These are phyloP conservation scores for Claviceps fusiformis DNA, from an alignment of 2,329 filamentous ascomycete genomes.

Conservation along the genomic window DNA sequence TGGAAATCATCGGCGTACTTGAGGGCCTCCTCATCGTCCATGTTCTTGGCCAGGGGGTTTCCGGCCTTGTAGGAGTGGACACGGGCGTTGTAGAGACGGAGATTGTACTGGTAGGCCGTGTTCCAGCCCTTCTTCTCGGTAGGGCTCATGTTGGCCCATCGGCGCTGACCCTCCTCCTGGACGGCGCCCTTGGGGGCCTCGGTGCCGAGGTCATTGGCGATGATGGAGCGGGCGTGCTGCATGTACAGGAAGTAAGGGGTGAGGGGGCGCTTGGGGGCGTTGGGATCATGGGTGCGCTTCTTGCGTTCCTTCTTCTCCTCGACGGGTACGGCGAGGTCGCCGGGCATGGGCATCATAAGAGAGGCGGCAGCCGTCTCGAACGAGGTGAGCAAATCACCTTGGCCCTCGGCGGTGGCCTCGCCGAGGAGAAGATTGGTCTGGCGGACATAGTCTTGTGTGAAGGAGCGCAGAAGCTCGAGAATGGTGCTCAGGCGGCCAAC, in stretches of 20 bases:
- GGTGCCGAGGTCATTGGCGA: conserved; percentile 64
- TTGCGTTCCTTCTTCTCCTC: conserved; percentile 79
- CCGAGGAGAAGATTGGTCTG: conserved; percentile 76
- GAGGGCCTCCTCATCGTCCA: conserved; percentile 47
- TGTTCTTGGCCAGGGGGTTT: conserved; percentile 43
- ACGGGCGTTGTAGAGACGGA: conserved; percentile 51
- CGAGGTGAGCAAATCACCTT: conserved; percentile 32
- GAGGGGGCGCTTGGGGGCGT: conserved; percentile 84
- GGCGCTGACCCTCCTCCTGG: conserved; percentile 70
- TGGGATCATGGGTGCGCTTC: conserved; percentile 76
- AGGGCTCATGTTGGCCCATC: conserved; percentile 68
- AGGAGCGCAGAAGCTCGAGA: conserved; percentile 63
- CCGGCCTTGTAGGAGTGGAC: conserved; percentile 51
- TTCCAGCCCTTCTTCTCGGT: conserved; percentile 58
- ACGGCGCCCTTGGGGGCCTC: conserved; percentile 73
- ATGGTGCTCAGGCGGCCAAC: conserved; percentile 57
- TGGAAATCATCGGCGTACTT: conserved; percentile 45
- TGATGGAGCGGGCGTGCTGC: conserved; percentile 71
- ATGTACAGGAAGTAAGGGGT: conserved; percentile 95
- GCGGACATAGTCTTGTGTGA: conserved; percentile 73
- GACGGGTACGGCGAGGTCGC: conserved; percentile 29
- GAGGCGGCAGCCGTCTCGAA: conserved; percentile 38
- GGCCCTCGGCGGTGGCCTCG: conserved; percentile 39
- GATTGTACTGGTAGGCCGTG: conserved; percentile 53
- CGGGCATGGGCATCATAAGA: conserved; percentile 25